Evolutionary conservation across 2,329 filamentous ascomycete species (phyloP), one percentile per base, ranked within the genome.

Genomic region (Graphium sp.): DNA sequence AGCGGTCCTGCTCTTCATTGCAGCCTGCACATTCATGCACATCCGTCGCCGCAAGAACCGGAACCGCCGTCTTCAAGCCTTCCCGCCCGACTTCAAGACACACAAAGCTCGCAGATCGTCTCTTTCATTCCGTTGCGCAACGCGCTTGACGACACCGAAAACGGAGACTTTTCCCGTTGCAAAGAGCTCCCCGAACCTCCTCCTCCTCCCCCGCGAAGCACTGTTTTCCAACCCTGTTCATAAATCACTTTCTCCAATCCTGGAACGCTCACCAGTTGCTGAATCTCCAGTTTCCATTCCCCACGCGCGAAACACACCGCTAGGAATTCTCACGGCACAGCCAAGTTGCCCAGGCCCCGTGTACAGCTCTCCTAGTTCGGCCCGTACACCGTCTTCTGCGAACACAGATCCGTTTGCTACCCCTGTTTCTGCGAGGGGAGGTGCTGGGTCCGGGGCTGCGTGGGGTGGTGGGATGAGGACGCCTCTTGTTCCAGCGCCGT

Each of bases 41-140:
- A 37, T 47, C 35, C 60, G 60, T 31, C 64, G 54, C 39, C 55
- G 55, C 15, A 45, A 41, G 15, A 53, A 50, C 29, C 49, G 33
- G 24, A 60, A 56, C 34, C 49, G 36, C 32, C 12, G 32, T 27
- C n/a, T n/a, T n/a, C n/a, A n/a, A n/a, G n/a, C n/a, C n/a, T n/a
- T n/a, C n/a, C n/a, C n/a, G n/a, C n/a, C n/a, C n/a, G n/a, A 36
- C 16, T 43, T 46, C 22, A 47, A 42, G 20, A 39, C 5, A 27
- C 9, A 30, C 13, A 35, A 38, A 11, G 44, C 49, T 34, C 51
- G 48, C 10, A 50, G 49, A n/a, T 65, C 62, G 0, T 53, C 57
- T 5, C 49, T 66, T 17, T 63, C 58, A 2, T 67, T 66, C 44
- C 54, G 55, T 18, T 66, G 63, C 45, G 58, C 62, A 32, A 55